Conservation (phyloP, 2,329 filamentous ascomycete species). For the Stagonosporopsis chrysanthemi region DNA sequence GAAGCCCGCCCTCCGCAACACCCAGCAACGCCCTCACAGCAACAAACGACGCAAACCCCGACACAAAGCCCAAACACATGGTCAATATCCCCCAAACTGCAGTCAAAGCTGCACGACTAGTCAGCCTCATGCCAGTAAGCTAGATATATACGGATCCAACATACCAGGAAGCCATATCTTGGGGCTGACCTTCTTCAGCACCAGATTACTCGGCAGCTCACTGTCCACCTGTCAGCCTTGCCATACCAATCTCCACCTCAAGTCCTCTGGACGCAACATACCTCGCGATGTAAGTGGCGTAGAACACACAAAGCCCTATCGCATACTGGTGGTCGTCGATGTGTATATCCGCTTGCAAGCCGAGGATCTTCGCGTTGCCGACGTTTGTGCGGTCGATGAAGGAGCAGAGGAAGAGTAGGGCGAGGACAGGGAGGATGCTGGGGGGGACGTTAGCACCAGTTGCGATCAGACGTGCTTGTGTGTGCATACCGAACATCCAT, state of each 20-base stretch:
- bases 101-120: not conserved
- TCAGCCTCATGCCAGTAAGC: not conserved
- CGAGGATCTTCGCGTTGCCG: conserved; percentile 72
- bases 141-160: not conserved
- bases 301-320: conserved; percentile 69
- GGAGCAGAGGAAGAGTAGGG: conserved; percentile 70
- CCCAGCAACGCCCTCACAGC: conserved; percentile 69
- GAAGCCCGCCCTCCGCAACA: conserved; percentile 68
- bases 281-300: conserved; percentile 69
- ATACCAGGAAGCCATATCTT: conserved; percentile 62
- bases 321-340: conserved; percentile 70
- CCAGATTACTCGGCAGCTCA: conserved; percentile 70
- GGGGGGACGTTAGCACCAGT: no score
- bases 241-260: not conserved
- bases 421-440: conserved; percentile 69
- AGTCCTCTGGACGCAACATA: conserved; percentile 33
- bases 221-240: conserved; percentile 43
- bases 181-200: conserved; percentile 68
- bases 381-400: conserved; percentile 75
- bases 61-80: conserved; percentile 64
- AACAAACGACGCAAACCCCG: conserved; percentile 64
- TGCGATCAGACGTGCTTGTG: no score
- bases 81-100: conserved; percentile 66
- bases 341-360: conserved; percentile 62
- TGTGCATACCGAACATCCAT: conserved; percentile 58